These are phyloP conservation scores for Magnaporthiopsis rhizophila DNA, from an alignment of 2,329 filamentous ascomycete species.

Conservation along the genomic window DNA sequence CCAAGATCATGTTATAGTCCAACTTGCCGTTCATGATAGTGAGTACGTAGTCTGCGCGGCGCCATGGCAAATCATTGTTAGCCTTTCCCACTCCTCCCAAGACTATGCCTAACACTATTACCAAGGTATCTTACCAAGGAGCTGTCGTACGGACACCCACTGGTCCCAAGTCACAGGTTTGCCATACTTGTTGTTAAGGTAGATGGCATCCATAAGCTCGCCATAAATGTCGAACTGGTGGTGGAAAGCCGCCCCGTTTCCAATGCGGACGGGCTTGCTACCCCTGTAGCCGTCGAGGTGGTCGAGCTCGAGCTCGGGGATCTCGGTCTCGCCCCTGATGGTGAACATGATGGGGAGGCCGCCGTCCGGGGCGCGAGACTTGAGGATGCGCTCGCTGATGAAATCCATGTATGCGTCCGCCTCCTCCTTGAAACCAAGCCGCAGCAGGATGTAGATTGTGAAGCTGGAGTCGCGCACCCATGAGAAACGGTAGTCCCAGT, in stretches of 20 bases:
- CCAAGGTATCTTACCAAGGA: slow-evolving; percentile 38
- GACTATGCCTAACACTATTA: background rate
- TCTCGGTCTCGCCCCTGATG: slow-evolving; percentile 65
- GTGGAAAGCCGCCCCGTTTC: slow-evolving; percentile 69
- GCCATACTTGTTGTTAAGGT: slow-evolving; percentile 72
- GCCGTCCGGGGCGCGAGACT: slow-evolving; percentile 50
- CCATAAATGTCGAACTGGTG: slow-evolving; percentile 75
- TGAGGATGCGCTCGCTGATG: slow-evolving; percentile 61
- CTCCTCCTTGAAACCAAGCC: slow-evolving; percentile 67
- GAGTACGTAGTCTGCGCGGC: slow-evolving; percentile 55
- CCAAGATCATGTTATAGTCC: background rate
- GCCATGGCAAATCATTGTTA: background rate
- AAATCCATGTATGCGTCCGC: slow-evolving; percentile 74
- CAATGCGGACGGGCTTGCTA: slow-evolving; percentile 65
- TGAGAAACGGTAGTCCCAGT: slow-evolving; percentile 68
- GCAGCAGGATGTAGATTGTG: slow-evolving; percentile 68
- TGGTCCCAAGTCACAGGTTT: slow-evolving; percentile 71
- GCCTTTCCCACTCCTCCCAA: background rate
- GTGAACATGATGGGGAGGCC: slow-evolving; percentile 76
- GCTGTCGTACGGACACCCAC: slow-evolving; percentile 62
- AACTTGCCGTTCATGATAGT: slow-evolving; percentile 50
- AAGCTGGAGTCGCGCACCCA: slow-evolving; percentile 75
- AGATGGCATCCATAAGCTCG: slow-evolving; percentile 69
- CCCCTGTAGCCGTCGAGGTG: slow-evolving; percentile 67
- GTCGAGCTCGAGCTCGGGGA: slow-evolving; percentile 59